Conservation (phyloP, 2,329 filamentous ascomycete genomes). For the Ascochyta lentis region DNA sequence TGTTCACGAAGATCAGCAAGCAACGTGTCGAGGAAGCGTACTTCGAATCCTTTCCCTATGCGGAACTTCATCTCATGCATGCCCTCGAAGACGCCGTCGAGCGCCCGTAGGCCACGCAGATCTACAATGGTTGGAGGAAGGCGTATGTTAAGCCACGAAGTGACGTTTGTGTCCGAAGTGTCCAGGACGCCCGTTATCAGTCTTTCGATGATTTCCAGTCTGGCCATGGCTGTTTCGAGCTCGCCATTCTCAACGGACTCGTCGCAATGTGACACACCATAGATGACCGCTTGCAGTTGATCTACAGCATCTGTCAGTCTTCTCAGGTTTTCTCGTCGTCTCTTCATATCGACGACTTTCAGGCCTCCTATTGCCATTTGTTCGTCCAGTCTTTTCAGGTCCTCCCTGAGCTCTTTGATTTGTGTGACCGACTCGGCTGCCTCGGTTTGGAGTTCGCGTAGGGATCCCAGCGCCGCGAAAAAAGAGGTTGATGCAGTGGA, state of each 20-base stretch:
- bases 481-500: slow-evolving; percentile 95
- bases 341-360: slow-evolving; percentile 82
- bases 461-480: slow-evolving; percentile 88
- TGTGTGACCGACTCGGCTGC: slow-evolving; percentile 87
- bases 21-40: slow-evolving; percentile 77
- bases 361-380: slow-evolving; percentile 87
- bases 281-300: slow-evolving; percentile 80
- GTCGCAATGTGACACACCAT: slow-evolving; percentile 78
- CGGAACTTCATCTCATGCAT: slow-evolving; percentile 76
- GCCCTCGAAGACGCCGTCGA: slow-evolving; percentile 81
- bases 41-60: slow-evolving; percentile 87
- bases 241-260: slow-evolving; percentile 82
- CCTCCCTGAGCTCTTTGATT: slow-evolving; percentile 80
- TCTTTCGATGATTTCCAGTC: slow-evolving; percentile 78
- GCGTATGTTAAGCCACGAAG: slow-evolving; percentile 43
- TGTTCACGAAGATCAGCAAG: slow-evolving; percentile 83
- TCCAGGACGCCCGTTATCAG: slow-evolving; percentile 77
- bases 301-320: slow-evolving; percentile 82
- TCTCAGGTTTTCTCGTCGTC: slow-evolving; percentile 81
- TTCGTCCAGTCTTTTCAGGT: slow-evolving; percentile 80
- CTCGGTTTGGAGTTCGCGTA: slow-evolving; percentile 90
- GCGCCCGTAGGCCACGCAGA: slow-evolving; percentile 75
- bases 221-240: slow-evolving; percentile 78
- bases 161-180: slow-evolving; percentile 34
- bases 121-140: slow-evolving; percentile 64